Base-by-base conservation (phyloP, 179 eudicot species). In the Silene noctiflora region DNA sequence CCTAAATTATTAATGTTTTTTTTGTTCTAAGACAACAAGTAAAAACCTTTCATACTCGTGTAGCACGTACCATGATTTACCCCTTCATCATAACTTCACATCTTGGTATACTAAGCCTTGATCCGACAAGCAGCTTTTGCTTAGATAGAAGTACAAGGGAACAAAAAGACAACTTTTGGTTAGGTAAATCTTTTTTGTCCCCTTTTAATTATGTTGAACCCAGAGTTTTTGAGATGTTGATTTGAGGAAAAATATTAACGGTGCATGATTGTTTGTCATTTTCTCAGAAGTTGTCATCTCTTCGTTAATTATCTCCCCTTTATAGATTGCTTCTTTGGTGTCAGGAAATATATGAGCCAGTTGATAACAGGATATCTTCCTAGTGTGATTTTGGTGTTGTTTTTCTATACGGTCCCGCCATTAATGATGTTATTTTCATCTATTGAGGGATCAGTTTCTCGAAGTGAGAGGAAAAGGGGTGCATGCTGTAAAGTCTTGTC, bases 361-460 rank as follows among this genome's bases (percentile, higher is more conserved):
- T 31, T 91, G 80, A 86, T 86, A 24, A 89, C 96, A 3, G 96
- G 96, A 76, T 91, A 91, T 81, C 84, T 91, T 13, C 96, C 94
- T 44, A 86, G 94, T 84, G 88, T 87, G 75, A 82, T 90, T 77
- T 77, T 91, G 81, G 79, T 88, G 63, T 56, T 85, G 63, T 91
- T 91, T 81, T 86, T 88, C 29, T 88, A 84, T 29, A 77, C 79
- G 67, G 92, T 86, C 67, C 94, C 94, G 2, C 96, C 96, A 71
- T 70, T 85, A 72, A 91, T 91, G 99, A 77, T 84, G 72, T 71
- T 91, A 21, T 85, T 95, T 77, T 91, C 99, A 58, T 88, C 92
- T 62, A 69, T 95, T 74, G 99, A 95, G 91, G 99, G 99, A 4
- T 78, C 91, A 19, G 79, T 92, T 69, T 89, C 99, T 72, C 96